phyloP scores from a whole-genome alignment of 306 rosid species.

The Begonia fuchsioides region DNA sequence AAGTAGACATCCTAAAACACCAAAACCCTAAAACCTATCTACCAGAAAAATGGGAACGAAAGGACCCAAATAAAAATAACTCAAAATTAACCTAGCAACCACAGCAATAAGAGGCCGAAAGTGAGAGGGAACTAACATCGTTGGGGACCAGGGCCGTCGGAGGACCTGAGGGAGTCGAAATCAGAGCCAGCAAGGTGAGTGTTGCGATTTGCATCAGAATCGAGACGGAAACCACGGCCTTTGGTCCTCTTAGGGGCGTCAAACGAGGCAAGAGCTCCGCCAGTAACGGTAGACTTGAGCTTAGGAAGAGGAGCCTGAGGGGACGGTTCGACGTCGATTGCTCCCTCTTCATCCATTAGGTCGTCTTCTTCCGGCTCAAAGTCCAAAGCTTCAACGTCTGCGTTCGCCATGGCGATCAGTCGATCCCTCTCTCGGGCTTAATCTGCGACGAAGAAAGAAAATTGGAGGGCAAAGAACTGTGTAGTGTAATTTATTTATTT shows the following conservation, averaged over 20 bases:
- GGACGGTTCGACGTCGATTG: conserved; percentile 57
- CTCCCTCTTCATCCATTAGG: conserved; percentile 97
- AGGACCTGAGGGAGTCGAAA: conserved; percentile 65
- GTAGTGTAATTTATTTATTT: no score
- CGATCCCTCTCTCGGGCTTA: conserved; percentile 10
- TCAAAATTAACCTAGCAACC: conserved; percentile 2
- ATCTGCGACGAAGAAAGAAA: no score
- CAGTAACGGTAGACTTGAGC: conserved; percentile 89
- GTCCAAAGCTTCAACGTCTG: conserved; percentile 89
- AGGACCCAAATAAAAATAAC: not conserved
- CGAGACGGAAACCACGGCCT: conserved; percentile 94
- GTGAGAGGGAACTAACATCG: conserved; percentile 40
- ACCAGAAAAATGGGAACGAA: not conserved
- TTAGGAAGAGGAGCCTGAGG: conserved; percentile 75
- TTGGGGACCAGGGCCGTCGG: conserved; percentile 82
- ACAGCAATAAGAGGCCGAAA: not conserved
- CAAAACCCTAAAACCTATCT: not conserved
- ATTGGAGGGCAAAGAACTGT: no score
- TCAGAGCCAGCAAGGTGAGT: conserved; percentile 56
- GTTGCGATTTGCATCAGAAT: conserved; percentile 58
- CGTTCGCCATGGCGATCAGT: conserved; percentile 30
- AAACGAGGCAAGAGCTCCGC: conserved; percentile 35
- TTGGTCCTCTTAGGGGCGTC: conserved; percentile 64
- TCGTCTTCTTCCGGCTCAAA: conserved; percentile 98
- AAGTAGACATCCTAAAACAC: conserved; percentile 7